Conservation (phyloP, 495 filamentous ascomycete species). For the Podospora pseudocomata region DNA sequence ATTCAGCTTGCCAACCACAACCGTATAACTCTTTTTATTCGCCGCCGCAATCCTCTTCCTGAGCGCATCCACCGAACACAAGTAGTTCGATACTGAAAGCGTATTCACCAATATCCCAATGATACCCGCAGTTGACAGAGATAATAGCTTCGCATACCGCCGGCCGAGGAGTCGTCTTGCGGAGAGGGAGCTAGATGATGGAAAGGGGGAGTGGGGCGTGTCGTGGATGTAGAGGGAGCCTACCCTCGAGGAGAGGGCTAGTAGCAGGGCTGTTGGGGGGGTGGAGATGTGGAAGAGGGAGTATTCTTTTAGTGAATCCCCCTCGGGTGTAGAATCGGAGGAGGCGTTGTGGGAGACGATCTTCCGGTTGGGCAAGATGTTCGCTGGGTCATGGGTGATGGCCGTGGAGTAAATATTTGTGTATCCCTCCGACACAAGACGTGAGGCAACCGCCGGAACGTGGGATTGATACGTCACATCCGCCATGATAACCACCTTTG, state of each 20-base stretch:
- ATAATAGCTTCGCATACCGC: constrained; percentile 80
- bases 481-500: constrained; percentile 77
- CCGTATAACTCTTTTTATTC: constrained; percentile 90
- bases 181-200: constrained; percentile 43
- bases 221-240: constrained; percentile 73
- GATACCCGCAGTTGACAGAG: constrained; percentile 73
- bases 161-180: constrained; percentile 61
- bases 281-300: constrained; percentile 85
- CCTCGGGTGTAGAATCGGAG: constrained; percentile 13
- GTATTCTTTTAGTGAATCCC: constrained; percentile 60
- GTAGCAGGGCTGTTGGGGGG: constrained; percentile 77
- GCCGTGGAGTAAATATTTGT: constrained; percentile 62
- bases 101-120: constrained; percentile 96
- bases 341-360: constrained; percentile 30
- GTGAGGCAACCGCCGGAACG: constrained; percentile 50
- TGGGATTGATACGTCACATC: constrained; percentile 83
- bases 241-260: constrained; percentile 83
- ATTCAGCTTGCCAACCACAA: constrained; percentile 95
- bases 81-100: constrained; percentile 83
- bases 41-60: constrained; percentile 64
- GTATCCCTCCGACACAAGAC: constrained; percentile 61
- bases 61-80: constrained; percentile 71
- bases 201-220: constrained; percentile 42
- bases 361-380: constrained; percentile 79
- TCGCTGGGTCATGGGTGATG: constrained; percentile 73